Base-by-base conservation (phyloP, 179 eudicot genomes). In the Drosera spatulata region DNA sequence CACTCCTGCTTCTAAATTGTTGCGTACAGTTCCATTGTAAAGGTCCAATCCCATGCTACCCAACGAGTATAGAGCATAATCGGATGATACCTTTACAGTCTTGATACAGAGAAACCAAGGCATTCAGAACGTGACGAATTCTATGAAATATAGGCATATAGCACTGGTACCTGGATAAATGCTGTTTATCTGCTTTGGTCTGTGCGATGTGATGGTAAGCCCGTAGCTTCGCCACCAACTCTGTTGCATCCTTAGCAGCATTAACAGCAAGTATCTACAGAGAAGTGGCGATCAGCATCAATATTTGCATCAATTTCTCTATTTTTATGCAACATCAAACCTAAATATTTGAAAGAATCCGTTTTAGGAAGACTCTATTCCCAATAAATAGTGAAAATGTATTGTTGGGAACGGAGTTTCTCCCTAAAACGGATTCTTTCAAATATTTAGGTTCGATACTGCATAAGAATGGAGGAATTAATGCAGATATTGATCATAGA, bases 31-130 rank as follows among this genome's bases (percentile, higher is more conserved):
- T 63, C 99, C 99, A 74, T 86, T 86, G 73, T 69, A 72, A 11
- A 93, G 77, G 78, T 93, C 96, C 59, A 93, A 73, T 41, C 99
- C 99, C 95, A 84, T 89, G 80, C 99, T 93, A 82, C 64, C 33
- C 33, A 71, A 55, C 14, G 50, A 45, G 47, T 7, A n/a, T 7
- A 44, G 49, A 46, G 33, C 33, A 22, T 22, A 22, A 22, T 22
- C 33, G 33, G 33, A 22, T 22, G 33, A 22, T 22, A 22, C 33
- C 33, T 22, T 22, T 22, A 22, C 33, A 22, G 33, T 22, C 33
- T 22, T 55, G 45, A 33, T 33, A 44, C 13, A 22, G 4, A 10
- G 41, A 15, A 22, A 22, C 1, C 33, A 22, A 22, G 33, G 33
- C 33, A 22, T 22, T 22, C 33, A 22, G 33, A 22, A 22, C 33